Evolutionary conservation across 1,139 yeast species (phyloP), one percentile per base, ranked within the genome.

Genomic region (Lodderomyces jiufengensis): DNA sequence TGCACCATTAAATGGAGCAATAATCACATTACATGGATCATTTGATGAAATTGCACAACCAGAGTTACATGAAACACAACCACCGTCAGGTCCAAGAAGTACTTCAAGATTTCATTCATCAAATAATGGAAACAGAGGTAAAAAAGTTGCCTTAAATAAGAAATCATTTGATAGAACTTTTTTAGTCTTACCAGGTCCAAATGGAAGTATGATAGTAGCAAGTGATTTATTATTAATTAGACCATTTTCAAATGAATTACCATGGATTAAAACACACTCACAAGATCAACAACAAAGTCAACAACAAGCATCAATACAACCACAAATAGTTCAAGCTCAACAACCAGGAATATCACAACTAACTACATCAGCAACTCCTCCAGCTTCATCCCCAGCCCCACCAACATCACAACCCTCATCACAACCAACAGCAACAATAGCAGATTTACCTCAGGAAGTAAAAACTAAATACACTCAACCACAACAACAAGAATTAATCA

Each of bases 111-210:
- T 60, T 44, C 59, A 46, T 31, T 44, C 51, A 30, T 18, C 20
- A 18, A 18, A 7, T 18, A 18, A 18, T 18, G 20, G 20, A 18
- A 18, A 18, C 7, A 58, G 59, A 39, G 58, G 52, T 22, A 62
- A 63, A 37, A 66, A 68, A 36, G 60, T 70, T 24, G 58, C 72
- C n/a, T 61, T 83, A 31, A 63, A 76, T 20, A 67, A 69, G 44
- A 82, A 92, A 54, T 77, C 92, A n/a, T 92, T 92, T 58, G 97
- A 92, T 57, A 73, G 98, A 53, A 73, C 83, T 0, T 80, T 92
- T 56, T 69, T 86, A n/a, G 76, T 87, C 22, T 78, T 85, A 4
- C 94, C 92, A 1, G 81, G 80, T 2, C 76, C 80, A 12, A 70
- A 72, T 44, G 87, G 86, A 4, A 64, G 77, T 29, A 79, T 86